A percentile compares a stretch with the other conserved stretches of the same genome.
These are phyloP conservation scores for Stemphylium vesicarium DNA, from an alignment of 2,329 filamentous ascomycete genomes.

Conservation along the genomic window DNA sequence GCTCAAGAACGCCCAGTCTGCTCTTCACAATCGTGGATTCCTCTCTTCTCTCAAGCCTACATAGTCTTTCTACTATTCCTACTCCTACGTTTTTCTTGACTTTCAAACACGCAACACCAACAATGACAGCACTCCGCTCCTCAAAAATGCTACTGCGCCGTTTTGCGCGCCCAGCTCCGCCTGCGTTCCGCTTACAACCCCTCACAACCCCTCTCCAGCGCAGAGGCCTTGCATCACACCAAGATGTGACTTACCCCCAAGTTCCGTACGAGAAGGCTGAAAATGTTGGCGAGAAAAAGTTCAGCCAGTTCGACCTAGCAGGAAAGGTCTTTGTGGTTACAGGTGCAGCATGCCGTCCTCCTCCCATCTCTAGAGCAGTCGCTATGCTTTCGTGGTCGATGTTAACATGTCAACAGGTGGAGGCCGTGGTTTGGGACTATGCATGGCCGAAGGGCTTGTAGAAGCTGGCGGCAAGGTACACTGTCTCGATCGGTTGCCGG, in stretches of 20 bases:
- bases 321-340: slow-evolving; percentile 58
- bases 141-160: slow-evolving; percentile 12
- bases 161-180: slow-evolving; percentile 9
- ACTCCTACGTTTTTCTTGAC: not conserved
- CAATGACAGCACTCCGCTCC: slow-evolving; percentile 20
- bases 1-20: not conserved
- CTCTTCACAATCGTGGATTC: not conserved
- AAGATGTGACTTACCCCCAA: slow-evolving; percentile 16
- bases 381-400: slow-evolving; percentile 36
- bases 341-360: slow-evolving; percentile 67
- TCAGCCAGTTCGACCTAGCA: slow-evolving; percentile 38
- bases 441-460: slow-evolving; percentile 73
- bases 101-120: not conserved
- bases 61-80: not conserved
- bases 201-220: slow-evolving; percentile 8
- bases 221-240: slow-evolving; percentile 15
- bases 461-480: slow-evolving; percentile 77
- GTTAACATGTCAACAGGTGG: slow-evolving; percentile 60
- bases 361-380: slow-evolving; percentile 54
- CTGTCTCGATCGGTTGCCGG: slow-evolving; percentile 65
- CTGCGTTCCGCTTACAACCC: slow-evolving; percentile 9
- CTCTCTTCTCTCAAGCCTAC: not conserved
- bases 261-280: slow-evolving; percentile 29
- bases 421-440: slow-evolving; percentile 71
- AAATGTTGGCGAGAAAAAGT: slow-evolving; percentile 22